phyloP scores from a whole-genome alignment of 2,329 filamentous ascomycete genomes.

The Alternaria brassicicola region DNA sequence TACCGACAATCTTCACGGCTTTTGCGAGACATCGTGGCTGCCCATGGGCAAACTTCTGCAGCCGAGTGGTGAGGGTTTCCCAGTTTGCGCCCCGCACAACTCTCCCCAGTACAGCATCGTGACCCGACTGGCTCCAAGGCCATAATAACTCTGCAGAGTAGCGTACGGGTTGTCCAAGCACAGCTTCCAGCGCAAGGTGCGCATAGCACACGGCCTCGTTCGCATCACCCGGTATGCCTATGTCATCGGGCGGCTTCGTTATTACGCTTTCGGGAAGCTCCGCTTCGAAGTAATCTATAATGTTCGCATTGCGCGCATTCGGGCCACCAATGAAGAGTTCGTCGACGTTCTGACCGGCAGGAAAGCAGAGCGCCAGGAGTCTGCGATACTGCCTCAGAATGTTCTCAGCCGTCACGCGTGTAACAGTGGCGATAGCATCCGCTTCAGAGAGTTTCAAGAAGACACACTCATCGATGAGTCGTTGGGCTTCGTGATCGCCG shows the following conservation, averaged over 20 bases:
- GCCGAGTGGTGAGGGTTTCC: conserved; percentile 10
- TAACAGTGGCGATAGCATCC: conserved; percentile 64
- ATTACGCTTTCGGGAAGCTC: conserved; percentile 58
- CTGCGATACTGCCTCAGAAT: conserved; percentile 60
- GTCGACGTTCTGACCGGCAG: conserved; percentile 50
- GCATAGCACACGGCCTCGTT: conserved; percentile 67
- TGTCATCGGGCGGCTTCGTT: conserved; percentile 60
- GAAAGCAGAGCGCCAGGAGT: conserved; percentile 51
- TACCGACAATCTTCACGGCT: conserved; percentile 9
- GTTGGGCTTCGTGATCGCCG: conserved; percentile 61
- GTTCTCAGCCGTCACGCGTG: conserved; percentile 64
- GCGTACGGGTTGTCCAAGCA: conserved; percentile 19
- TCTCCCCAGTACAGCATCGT: conserved; percentile 9
- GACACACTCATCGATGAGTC: conserved; percentile 57
- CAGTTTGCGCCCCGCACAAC: conserved; percentile 24
- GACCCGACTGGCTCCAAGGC: not conserved
- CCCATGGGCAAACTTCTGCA: conserved; percentile 24
- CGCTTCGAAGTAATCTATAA: conserved; percentile 59
- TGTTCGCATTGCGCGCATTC: conserved; percentile 64
- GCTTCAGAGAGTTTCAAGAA: conserved; percentile 55
- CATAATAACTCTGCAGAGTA: not conserved
- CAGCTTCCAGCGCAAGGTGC: conserved; percentile 65
- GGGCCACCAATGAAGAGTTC: conserved; percentile 68
- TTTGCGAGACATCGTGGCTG: conserved; percentile 3
- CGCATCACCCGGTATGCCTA: conserved; percentile 62